phyloP scores from a whole-genome alignment of 108 stramenopile genomes.

The Asterionellopsis glacialis region DNA sequence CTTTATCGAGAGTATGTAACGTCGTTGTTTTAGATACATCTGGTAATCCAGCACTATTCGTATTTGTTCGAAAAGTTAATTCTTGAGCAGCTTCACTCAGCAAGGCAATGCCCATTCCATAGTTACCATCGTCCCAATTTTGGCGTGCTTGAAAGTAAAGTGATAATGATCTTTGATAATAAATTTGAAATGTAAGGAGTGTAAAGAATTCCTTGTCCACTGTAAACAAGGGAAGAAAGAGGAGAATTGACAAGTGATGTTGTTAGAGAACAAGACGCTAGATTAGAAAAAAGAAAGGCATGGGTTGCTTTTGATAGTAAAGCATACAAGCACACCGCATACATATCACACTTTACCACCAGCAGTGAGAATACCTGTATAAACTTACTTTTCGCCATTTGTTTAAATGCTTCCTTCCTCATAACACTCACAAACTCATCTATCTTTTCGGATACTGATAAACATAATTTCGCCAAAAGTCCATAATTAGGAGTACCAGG shows the following conservation, averaged over 20 bases:
- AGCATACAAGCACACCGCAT: too few relatives aligned
- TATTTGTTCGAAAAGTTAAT: constrained; percentile 33
- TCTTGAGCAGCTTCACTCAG: constrained; percentile 64
- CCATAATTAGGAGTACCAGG: constrained; percentile 75
- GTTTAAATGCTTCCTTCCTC: constrained; percentile 54
- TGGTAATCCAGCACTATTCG: constrained; percentile 49
- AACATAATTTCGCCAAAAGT: constrained; percentile 72
- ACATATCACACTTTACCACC: too few relatives aligned
- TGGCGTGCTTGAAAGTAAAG: constrained; percentile 73
- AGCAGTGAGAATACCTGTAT: too few relatives aligned
- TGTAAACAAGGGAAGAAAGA: constrained; percentile 6
- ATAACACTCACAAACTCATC: constrained; percentile 63
- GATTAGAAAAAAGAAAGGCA: too few relatives aligned
- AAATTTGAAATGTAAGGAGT: constrained; percentile 67
- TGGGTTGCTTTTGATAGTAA: too few relatives aligned
- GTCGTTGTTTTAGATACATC: constrained; percentile 57
- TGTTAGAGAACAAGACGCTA: too few relatives aligned
- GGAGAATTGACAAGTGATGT: too few relatives aligned
- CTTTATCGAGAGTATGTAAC: constrained; percentile 46
- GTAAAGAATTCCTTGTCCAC: constrained; percentile 78
- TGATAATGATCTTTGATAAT: constrained; percentile 58
- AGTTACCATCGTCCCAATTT: constrained; percentile 63
- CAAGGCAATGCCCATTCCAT: constrained; percentile 79
- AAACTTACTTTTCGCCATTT: constrained; percentile 23
- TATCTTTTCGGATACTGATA: constrained; percentile 61